phyloP scores from a whole-genome alignment of 331 rosid species.

The Malus hybrid region DNA sequence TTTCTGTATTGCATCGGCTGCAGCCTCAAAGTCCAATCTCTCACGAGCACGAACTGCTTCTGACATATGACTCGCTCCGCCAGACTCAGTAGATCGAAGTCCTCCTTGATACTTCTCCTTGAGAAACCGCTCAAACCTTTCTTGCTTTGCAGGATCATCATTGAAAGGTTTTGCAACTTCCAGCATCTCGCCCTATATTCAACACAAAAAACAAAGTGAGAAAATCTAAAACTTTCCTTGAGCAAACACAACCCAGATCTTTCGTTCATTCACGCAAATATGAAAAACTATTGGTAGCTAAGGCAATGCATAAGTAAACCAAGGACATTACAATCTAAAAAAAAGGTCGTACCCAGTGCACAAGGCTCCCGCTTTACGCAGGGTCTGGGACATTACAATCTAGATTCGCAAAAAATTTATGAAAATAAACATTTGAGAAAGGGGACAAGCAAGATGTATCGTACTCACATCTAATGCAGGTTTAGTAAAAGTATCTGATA shows the following conservation, averaged over 20 bases:
- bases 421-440: slow-evolving; percentile 5
- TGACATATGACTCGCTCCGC: slow-evolving; percentile 38
- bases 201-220: slow-evolving; percentile 9
- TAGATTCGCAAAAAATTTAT: slow-evolving; percentile 5
- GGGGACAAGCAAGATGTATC: slow-evolving; percentile 1
- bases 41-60: slow-evolving; percentile 71
- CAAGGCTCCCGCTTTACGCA: too few relatives aligned
- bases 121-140: slow-evolving; percentile 83
- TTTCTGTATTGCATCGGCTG: slow-evolving; percentile 83
- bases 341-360: too few relatives aligned
- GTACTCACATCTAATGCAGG: slow-evolving; percentile 68
- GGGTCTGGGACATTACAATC: slow-evolving; percentile 1
- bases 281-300: neutral
- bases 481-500: slow-evolving; percentile 76
- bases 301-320: neutral
- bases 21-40: slow-evolving; percentile 92
- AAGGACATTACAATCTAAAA: slow-evolving; percentile 3
- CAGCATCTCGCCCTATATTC: slow-evolving; percentile 43
- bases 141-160: slow-evolving; percentile 85
- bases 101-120: slow-evolving; percentile 92
- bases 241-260: neutral
- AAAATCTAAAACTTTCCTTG: neutral
- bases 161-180: slow-evolving; percentile 73
- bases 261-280: neutral
- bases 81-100: slow-evolving; percentile 62